Percentiles rank a stretch among this genome's conserved stretches.
These are phyloP conservation scores for Chlorella sp. DNA, from an alignment of 139 green algal genomes.

Conservation along the genomic window DNA sequence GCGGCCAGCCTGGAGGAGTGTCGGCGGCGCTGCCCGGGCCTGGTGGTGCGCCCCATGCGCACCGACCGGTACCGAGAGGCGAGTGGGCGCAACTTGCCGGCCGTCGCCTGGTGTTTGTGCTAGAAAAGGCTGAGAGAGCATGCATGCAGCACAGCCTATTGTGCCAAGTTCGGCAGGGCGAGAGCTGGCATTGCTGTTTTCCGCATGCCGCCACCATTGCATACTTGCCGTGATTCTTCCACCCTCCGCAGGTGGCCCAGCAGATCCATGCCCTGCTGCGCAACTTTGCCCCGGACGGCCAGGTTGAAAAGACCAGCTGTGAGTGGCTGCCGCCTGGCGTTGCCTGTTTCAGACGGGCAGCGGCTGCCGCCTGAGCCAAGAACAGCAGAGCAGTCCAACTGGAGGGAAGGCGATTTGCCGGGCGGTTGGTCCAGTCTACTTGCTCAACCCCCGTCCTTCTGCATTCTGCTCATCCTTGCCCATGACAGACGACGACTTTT, in stretches of 20 bases:
- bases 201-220: no score
- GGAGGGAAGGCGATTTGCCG: no score
- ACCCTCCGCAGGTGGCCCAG: conserved; percentile 42
- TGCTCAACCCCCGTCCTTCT: neutral
- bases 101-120: no score
- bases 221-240: no score
- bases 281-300: conserved; percentile 37
- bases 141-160: no score
- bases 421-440: no score
- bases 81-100: neutral
- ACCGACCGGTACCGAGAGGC: conserved; percentile 61
- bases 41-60: conserved; percentile 67
- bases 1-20: conserved; percentile 61
- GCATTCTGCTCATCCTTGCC: neutral
- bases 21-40: conserved; percentile 57
- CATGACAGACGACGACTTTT: conserved; percentile 68
- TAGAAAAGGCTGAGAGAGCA: no score
- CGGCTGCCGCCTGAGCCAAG: no score
- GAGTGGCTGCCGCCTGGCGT: no score
- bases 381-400: conserved; percentile 26
- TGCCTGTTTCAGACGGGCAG: no score
- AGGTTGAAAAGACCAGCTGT: conserved; percentile 55
- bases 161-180: no score
- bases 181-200: no score
- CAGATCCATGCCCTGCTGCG: conserved; percentile 56